Conservation (phyloP, 371 early-diverging fungal species). For the Syncephalastrum sp. region DNA sequence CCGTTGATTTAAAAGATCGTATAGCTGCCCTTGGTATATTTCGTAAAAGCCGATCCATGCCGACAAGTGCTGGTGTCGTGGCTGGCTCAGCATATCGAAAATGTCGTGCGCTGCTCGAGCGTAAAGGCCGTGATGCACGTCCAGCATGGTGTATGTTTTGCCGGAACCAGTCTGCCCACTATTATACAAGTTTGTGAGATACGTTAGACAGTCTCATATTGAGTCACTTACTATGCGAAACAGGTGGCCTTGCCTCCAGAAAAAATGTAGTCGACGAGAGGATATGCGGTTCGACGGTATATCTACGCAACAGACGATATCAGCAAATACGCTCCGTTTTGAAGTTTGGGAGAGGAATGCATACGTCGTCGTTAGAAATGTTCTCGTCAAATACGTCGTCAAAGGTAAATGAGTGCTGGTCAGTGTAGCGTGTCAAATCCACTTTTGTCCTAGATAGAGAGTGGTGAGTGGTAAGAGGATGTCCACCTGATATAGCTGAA, state of each 20-base stretch:
- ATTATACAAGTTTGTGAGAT: not conserved
- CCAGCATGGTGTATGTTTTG: slow-evolving; percentile 99
- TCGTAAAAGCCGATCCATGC: slow-evolving; percentile 94
- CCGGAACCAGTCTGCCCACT: slow-evolving; percentile 97
- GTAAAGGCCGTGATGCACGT: slow-evolving; percentile 82
- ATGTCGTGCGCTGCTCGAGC: slow-evolving; percentile 91
- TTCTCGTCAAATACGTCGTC: slow-evolving; percentile 94
- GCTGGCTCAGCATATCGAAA: slow-evolving; percentile 70
- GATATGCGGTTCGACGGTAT: slow-evolving; percentile 88
- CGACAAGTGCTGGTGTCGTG: slow-evolving; percentile 69
- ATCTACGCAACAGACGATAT: slow-evolving; percentile 40
- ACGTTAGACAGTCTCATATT: not conserved
- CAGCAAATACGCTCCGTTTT: not conserved
- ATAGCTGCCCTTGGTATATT: slow-evolving; percentile 96
- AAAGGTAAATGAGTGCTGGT: slow-evolving; percentile 93
- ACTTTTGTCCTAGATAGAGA: slow-evolving; percentile 69
- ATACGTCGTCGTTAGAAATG: slow-evolving; percentile 77
- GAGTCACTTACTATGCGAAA: slow-evolving; percentile 87
- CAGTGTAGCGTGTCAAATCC: slow-evolving; percentile 93
- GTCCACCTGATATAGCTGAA: not conserved
- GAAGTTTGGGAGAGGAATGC: not conserved
- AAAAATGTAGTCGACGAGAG: slow-evolving; percentile 93
- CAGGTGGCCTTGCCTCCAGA: slow-evolving; percentile 97
- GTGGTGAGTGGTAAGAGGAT: not conserved
- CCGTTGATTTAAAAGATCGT: slow-evolving; percentile 88